Evolutionary conservation across 805 yeast species (phyloP), one percentile per base, ranked within the genome.

Genomic region (Kuraishia piskuri): DNA sequence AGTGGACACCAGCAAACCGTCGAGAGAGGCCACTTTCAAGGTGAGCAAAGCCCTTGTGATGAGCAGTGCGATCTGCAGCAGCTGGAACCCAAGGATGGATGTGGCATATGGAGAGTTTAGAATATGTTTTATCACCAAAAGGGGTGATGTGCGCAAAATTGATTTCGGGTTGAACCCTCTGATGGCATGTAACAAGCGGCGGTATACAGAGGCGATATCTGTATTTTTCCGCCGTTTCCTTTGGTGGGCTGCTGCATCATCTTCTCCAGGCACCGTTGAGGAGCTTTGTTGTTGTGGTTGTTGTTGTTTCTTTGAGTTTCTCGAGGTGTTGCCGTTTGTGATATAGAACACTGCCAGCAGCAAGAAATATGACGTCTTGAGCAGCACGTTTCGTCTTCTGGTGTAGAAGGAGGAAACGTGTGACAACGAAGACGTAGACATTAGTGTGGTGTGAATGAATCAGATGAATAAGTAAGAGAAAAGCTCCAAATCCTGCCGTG

Each of bases 1-100:
- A 1, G 88, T 81, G 0, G 96, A 88, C 3, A 91, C 96, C 52
- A 91, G 72, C 62, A 76, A 74, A 58, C 97, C 97, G 67, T 91
- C 97, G 54, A 91, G 73, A 12, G 85, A 80, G 5, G 97, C 97
- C 17, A 90, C 91, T 61, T 84, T 83, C 49, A 91, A 75, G 2
- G 96, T 85, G 24, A 91, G 69, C 22, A 84, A 66, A 0, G 96
- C 92, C 58, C 96, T 76, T 3, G 78, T 58, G 2, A 87, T 75
- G 48, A 91, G 72, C 23, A 89, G 71, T 0, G 73, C 63, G 5
- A 89, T 68, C 66, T 89, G 92, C 0, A 78, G 58, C 0, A 65
- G 55, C 40, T 88, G 71, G 47, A 20, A 50, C 5, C 36, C 47
- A 7, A 23, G 14, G 7, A 46, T 22, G 8, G 48, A 7, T 7